These are phyloP conservation scores for Aspergillus saccharolyticus DNA, from an alignment of 495 filamentous ascomycete species.

Conservation along the genomic window DNA sequence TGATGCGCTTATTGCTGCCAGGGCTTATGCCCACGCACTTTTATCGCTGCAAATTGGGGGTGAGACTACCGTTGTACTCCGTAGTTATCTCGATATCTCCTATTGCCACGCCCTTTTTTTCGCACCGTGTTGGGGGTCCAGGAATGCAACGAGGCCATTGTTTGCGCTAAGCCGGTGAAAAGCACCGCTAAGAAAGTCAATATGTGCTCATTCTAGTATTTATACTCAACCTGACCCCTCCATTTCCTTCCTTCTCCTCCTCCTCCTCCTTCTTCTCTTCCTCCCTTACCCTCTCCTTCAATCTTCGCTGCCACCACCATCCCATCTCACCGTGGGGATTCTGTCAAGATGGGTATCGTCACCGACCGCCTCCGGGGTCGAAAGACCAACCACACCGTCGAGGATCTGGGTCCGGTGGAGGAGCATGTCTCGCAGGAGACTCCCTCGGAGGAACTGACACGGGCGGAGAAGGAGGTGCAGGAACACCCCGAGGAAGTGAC, in stretches of 20 bases:
- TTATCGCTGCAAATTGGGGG: too few relatives aligned
- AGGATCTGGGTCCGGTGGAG: background rate
- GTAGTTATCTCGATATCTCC: background rate
- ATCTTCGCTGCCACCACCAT: background rate
- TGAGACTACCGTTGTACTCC: background rate
- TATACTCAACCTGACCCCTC: background rate
- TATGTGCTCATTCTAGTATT: background rate
- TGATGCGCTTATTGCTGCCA: background rate
- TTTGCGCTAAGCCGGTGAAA: too few relatives aligned
- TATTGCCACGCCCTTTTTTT: too few relatives aligned
- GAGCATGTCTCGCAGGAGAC: background rate
- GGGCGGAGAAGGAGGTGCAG: conserved; percentile 29
- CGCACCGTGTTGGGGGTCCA: too few relatives aligned
- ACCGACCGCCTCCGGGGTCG: conserved; percentile 2
- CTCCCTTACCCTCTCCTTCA: background rate
- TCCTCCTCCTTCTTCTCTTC: background rate
- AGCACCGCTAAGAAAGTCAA: background rate
- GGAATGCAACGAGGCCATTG: too few relatives aligned
- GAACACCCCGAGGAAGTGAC: conserved; percentile 25
- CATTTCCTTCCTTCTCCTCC: background rate
- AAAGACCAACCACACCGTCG: conserved; percentile 4
- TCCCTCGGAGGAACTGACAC: conserved; percentile 10
- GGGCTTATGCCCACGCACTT: background rate
- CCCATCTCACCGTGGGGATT: background rate
- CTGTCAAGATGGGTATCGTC: conserved; percentile 2